Evolutionary conservation across 75 land plant species (phyloP).

Genomic region (Pinus tabuliformis): DNA sequence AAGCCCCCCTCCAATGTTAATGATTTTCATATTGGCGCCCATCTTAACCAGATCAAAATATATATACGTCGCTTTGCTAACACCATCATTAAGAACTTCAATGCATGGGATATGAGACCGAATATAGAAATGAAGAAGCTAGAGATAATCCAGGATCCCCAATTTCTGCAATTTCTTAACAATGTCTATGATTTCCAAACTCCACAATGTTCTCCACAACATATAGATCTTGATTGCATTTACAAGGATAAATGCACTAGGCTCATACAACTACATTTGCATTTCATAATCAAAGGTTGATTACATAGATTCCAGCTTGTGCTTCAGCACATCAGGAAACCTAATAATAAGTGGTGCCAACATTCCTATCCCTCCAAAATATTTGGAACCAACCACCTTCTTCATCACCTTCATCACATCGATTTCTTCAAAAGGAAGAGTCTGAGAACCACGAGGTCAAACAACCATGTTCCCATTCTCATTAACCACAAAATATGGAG

Average conservation of each 20-base stretch:
- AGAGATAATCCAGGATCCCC: conserved; percentile 74
- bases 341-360: conserved; percentile 67
- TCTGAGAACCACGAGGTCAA: conserved; percentile 57
- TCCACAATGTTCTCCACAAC: conserved; percentile 84
- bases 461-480: conserved; percentile 57
- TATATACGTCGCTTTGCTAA: conserved; percentile 76
- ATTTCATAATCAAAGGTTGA: conserved; percentile 70
- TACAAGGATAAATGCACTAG: conserved; percentile 92
- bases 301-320: conserved; percentile 67
- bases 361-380: conserved; percentile 45
- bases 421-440: conserved; percentile 62
- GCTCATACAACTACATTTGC: conserved; percentile 32
- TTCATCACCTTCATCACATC: conserved; percentile 70
- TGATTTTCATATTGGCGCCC: conserved; percentile 72
- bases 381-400: conserved; percentile 45
- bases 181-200: conserved; percentile 70
- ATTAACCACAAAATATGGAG: conserved; percentile 79
- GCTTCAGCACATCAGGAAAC: conserved; percentile 73
- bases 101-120: conserved; percentile 94
- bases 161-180: conserved; percentile 35
- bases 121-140: conserved; percentile 91
- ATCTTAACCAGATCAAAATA: conserved; percentile 77
- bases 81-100: conserved; percentile 60
- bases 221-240: conserved; percentile 86
- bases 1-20: conserved; percentile 91